Evolutionary conservation across 1,139 yeast species (phyloP), one percentile per base, ranked within the genome.

Genomic region (Entelexis sorbosivorans): DNA sequence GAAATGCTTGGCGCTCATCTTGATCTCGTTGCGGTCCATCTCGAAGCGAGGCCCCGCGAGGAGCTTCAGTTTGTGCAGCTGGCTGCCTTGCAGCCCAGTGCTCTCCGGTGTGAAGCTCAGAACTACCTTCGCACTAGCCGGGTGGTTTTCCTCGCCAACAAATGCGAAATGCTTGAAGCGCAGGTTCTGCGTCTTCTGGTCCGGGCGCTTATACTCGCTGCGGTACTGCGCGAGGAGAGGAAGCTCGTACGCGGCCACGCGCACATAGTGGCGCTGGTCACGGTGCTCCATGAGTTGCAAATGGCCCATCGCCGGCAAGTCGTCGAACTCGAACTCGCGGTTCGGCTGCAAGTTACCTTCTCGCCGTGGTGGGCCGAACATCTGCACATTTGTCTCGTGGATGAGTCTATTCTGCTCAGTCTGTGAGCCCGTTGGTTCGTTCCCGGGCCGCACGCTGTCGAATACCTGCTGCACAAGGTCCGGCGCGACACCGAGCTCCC

Each of bases 231-330:
- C 79, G 58, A 91, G 73, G 53, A 81, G 76, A 3, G 98, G 98
- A 73, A 89, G 75, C 66, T 89, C 97, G 68, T 82, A 91, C 0
- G 97, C 96, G 32, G 93, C 84, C 38, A 86, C 73, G 61, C 96
- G 76, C 62, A 81, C 82, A 63, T 82, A 78, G 52, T 77, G 74
- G 62, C 85, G 71, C 60, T 75, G 77, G 22, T 61, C 62, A 57
- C 87, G 73, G 61, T 79, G 84, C 59, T 77, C 81, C 52, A 77
- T 75, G 40, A 80, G 74, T 57, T 77, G 71, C 55, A 76, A 72
- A 60, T 79, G 83, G 3, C 83, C 84, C 26, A 71, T 69, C 7
- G 80, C 71, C 24, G 85, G 81, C 58, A 78, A 69, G 61, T 80
- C 85, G 61, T 79, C 84, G 59, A 69, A 75, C 58, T 72, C 69